Evolutionary conservation across 495 filamentous ascomycete genomes (phyloP).

Genomic region (Trypethelium eluteriae): DNA sequence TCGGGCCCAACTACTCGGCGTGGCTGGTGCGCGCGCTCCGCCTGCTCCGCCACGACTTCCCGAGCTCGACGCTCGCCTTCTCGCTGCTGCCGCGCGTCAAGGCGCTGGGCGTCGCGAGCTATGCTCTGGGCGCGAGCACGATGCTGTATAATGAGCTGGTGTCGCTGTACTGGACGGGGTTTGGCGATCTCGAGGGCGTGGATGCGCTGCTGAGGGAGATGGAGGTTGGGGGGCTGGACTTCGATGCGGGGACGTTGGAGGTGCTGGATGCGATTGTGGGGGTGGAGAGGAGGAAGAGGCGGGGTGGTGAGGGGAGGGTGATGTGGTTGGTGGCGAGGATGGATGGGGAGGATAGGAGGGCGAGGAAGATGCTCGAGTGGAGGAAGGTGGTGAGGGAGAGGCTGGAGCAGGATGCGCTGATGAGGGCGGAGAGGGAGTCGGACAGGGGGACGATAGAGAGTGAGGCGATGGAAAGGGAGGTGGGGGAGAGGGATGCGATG

Average conservation of each 20-base stretch:
- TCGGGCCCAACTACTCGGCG: constrained; percentile 60
- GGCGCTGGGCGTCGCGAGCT: constrained; percentile 58
- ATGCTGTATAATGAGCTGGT: constrained; percentile 69
- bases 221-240: constrained; percentile 59
- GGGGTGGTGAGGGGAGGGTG: constrained; percentile 19
- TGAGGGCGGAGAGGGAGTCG: constrained; percentile 16
- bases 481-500: constrained; percentile 6
- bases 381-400: constrained; percentile 18
- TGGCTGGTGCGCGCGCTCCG: constrained; percentile 57
- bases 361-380: constrained; percentile 21
- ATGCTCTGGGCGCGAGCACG: constrained; percentile 64
- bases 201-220: constrained; percentile 65
- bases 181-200: constrained; percentile 54
- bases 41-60: constrained; percentile 54
- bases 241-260: constrained; percentile 48
- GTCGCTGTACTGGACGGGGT: constrained; percentile 53
- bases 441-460: constrained; percentile 3
- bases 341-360: constrained; percentile 10
- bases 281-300: constrained; percentile 7
- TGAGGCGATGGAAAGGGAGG: constrained; percentile 10
- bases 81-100: constrained; percentile 63
- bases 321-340: constrained; percentile 23
- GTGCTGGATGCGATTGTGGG: constrained; percentile 39
- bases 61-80: constrained; percentile 52
- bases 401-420: constrained; percentile 22